These are phyloP conservation scores for Jackrogersella multiformis DNA, from an alignment of 495 filamentous ascomycete genomes.

Conservation along the genomic window DNA sequence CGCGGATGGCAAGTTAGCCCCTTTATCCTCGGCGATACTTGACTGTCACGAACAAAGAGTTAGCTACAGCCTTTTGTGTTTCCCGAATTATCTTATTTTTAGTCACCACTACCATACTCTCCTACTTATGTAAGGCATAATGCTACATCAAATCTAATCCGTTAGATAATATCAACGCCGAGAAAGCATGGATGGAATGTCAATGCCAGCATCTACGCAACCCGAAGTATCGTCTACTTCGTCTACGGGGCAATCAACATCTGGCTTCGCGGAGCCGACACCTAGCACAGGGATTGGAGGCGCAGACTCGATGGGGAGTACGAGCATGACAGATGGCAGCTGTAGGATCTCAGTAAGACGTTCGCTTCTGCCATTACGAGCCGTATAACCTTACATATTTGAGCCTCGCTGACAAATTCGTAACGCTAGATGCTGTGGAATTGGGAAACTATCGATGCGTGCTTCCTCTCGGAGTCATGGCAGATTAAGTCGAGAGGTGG, in stretches of 20 bases:
- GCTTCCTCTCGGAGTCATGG: slow-evolving; percentile 74
- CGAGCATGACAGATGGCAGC: neutral
- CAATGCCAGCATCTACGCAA: slow-evolving; percentile 14
- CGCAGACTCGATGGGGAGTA: slow-evolving; percentile 9
- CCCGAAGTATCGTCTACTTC: neutral
- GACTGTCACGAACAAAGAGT: slow-evolving; percentile 19
- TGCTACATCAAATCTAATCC: neutral
- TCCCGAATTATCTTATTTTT: neutral
- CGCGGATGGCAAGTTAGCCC: neutral
- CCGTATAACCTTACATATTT: neutral
- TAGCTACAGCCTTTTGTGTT: neutral
- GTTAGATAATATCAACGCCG: neutral
- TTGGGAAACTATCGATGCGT: slow-evolving; percentile 75
- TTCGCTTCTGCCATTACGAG: neutral
- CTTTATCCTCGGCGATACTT: slow-evolving; percentile 18
- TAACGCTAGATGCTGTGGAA: slow-evolving; percentile 77
- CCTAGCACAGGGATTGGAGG: slow-evolving; percentile 6
- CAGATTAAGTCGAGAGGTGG: slow-evolving; percentile 67
- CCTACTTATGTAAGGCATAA: slow-evolving; percentile 1
- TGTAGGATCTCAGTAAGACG: slow-evolving; percentile 35
- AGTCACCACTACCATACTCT: neutral
- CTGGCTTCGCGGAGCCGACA: slow-evolving; percentile 1
- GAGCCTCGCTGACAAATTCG: neutral
- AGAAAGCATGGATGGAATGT: slow-evolving; percentile 29
- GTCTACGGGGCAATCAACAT: neutral